Evolutionary conservation across 768 basidiomycete species (phyloP).

Genomic region (Russula virescens): DNA sequence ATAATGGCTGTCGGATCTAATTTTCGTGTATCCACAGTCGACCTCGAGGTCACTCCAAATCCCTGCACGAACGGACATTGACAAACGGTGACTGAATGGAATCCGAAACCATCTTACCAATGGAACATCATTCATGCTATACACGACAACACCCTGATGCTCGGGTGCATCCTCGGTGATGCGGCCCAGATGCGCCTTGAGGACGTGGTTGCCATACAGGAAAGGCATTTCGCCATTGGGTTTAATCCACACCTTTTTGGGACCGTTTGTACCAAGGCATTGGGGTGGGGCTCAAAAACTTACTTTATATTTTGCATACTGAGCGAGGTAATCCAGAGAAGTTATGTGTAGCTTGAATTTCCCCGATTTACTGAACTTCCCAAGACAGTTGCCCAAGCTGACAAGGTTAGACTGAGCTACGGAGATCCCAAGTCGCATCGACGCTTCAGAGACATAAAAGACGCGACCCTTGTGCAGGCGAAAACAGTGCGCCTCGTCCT

Average conservation of each 20-base stretch:
- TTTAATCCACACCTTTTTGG: constrained; percentile 90
- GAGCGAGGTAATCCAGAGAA: constrained; percentile 84
- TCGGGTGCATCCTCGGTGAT: constrained; percentile 99
- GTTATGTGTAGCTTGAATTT: constrained; percentile 98
- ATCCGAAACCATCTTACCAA: constrained; percentile 43
- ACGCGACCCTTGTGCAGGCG: constrained; percentile 91
- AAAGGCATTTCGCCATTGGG: constrained; percentile 99
- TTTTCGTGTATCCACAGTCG: constrained; percentile 94
- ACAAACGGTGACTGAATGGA: constrained; percentile 3
- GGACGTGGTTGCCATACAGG: constrained; percentile 96
- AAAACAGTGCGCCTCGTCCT: constrained; percentile 94
- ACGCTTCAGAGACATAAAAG: constrained; percentile 92
- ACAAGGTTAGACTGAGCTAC: constrained; percentile 90
- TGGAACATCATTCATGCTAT: constrained; percentile 92
- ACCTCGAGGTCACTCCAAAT: constrained; percentile 94
- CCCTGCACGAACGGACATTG: constrained; percentile 49
- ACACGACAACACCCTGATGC: constrained; percentile 96
- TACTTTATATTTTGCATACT: constrained; percentile 98
- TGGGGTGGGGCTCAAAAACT: constrained; percentile 16
- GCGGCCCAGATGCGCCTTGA: constrained; percentile 97
- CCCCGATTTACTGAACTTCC: constrained; percentile 94
- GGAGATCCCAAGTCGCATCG: constrained; percentile 89
- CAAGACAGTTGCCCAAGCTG: constrained; percentile 92
- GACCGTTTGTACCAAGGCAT: not conserved
- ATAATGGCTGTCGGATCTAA: constrained; percentile 95